Evolutionary conservation across 495 filamentous ascomycete species (phyloP), one percentile per base, ranked within the genome.

Genomic region (Cercophora samala): DNA sequence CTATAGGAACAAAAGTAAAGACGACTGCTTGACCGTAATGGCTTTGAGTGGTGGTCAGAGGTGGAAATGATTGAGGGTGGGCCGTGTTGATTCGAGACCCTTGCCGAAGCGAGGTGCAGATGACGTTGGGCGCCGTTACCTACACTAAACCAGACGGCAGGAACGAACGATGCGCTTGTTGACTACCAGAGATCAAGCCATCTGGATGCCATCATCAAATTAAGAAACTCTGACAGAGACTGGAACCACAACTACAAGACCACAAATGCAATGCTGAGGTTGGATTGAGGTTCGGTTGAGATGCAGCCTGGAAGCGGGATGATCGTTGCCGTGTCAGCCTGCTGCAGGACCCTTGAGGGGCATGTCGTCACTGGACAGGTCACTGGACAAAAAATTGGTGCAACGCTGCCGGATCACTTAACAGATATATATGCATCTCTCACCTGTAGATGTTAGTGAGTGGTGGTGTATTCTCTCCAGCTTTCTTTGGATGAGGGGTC

Each of bases 361-460:
- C 21, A 60, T 60, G 58, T 60, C 58, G 58, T 60, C 58, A 60
- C 58, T 25, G 58, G 58, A 29, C 24, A 23, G 26, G 21, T 18
- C n/a, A 25, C 22, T 18, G 19, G 58, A 18, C 24, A 60, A 13
- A 60, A 60, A 29, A 60, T 25, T 25, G 26, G 21, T 25, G 4
- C 18, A 5, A 60, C 23, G 8, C n/a, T 32, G 58, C 15, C 4
- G 23, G 17, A 0, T 5, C 3, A 1, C 23, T 29, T 25, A 29
- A 26, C 22, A 60, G 4, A 23, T 60, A n/a, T 60, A 18, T 22
- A 29, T 5, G n/a, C 11, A 9, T 46, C 3, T 11, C 15, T 13
- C 9, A 1, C 37, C 9, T 46, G 13, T 17, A 46, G 37, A 18
- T 46, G 37, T 46, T 46, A 46, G 11, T 9, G 13, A 3, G 5